A percentile compares a stretch with the other conserved stretches of the same genome.
phyloP scores from a whole-genome alignment of 768 basidiomycete species.

The Amanita pallidorosea region DNA sequence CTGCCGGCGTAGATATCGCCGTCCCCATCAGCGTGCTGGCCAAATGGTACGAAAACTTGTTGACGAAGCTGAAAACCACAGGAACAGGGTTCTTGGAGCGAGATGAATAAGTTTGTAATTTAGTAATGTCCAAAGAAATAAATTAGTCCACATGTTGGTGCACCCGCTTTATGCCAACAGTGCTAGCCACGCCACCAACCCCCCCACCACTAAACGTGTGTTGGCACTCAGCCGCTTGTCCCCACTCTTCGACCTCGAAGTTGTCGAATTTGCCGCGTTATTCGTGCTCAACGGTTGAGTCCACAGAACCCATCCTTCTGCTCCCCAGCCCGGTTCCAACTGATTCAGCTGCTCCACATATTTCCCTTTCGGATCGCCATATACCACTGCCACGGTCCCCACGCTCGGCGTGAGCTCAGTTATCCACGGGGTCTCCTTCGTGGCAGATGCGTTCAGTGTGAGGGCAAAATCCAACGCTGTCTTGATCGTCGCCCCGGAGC shows the following conservation, averaged over 20 bases:
- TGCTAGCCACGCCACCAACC: too few species aligned
- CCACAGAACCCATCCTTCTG: conserved; percentile 41
- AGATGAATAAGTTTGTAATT: conserved; percentile 10
- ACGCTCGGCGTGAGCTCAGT: conserved; percentile 46
- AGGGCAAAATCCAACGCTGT: conserved; percentile 50
- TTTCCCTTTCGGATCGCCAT: conserved; percentile 53
- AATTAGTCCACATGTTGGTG: too few species aligned
- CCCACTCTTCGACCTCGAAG: not conserved
- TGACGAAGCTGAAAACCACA: conserved; percentile 43
- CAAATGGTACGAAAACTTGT: conserved; percentile 65
- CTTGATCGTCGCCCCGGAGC: conserved; percentile 43
- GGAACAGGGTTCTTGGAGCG: conserved; percentile 57
- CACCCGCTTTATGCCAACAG: not conserved
- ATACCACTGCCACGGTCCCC: conserved; percentile 43
- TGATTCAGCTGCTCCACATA: conserved; percentile 38
- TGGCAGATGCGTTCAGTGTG: conserved; percentile 24
- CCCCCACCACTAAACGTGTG: not conserved
- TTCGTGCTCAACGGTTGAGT: conserved; percentile 34
- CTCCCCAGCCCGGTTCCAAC: conserved; percentile 25
- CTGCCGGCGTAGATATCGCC: conserved; percentile 31
- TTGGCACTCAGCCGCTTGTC: not conserved
- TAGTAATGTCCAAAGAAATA: too few species aligned
- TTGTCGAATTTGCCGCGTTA: not conserved
- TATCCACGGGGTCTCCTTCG: conserved; percentile 24
- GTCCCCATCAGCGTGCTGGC: conserved; percentile 54